A percentile compares a stretch with the other conserved stretches of the same genome.
Conservation (phyloP, 1,139 yeast genomes). For the Yamadazyma jaroonii region DNA sequence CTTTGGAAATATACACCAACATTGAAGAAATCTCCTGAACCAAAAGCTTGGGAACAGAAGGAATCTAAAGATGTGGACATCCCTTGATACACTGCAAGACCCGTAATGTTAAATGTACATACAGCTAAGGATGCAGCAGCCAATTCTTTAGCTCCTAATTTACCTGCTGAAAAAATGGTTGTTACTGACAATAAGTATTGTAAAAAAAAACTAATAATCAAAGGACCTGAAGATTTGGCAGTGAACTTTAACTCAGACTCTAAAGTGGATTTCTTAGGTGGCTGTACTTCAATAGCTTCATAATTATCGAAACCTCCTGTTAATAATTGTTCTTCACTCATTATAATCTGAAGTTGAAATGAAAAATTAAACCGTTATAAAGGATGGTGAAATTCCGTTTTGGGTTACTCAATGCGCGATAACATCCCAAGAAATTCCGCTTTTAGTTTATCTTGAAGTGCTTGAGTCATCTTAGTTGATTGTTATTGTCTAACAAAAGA, state of each 20-base stretch:
- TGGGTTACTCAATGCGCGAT: neutral
- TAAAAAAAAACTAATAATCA: conserved; percentile 47
- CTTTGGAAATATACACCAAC: conserved; percentile 42
- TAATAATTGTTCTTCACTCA: conserved; percentile 33
- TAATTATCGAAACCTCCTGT: conserved; percentile 23
- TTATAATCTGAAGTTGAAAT: conserved; percentile 6
- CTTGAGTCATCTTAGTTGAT: too few relatives aligned
- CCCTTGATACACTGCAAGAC: conserved; percentile 48
- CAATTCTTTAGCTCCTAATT: conserved; percentile 41
- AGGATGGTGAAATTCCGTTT: neutral
- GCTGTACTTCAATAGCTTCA: conserved; percentile 10
- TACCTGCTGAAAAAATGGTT: conserved; percentile 49
- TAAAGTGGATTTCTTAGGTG: conserved; percentile 5
- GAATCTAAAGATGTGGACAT: conserved; percentile 56
- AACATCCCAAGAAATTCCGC: neutral
- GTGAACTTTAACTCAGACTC: conserved; percentile 28
- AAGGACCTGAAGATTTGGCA: conserved; percentile 39
- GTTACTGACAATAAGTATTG: conserved; percentile 49
- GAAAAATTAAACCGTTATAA: neutral
- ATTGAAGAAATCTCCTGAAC: conserved; percentile 29
- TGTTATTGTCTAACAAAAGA: conserved; percentile 1
- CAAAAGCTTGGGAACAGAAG: conserved; percentile 53
- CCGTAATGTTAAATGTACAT: conserved; percentile 48
- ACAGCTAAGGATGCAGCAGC: conserved; percentile 51
- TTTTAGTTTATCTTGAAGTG: too few relatives aligned